phyloP scores from a whole-genome alignment of 202 grass and related monocot genomes.

The Eragrostis tef region DNA sequence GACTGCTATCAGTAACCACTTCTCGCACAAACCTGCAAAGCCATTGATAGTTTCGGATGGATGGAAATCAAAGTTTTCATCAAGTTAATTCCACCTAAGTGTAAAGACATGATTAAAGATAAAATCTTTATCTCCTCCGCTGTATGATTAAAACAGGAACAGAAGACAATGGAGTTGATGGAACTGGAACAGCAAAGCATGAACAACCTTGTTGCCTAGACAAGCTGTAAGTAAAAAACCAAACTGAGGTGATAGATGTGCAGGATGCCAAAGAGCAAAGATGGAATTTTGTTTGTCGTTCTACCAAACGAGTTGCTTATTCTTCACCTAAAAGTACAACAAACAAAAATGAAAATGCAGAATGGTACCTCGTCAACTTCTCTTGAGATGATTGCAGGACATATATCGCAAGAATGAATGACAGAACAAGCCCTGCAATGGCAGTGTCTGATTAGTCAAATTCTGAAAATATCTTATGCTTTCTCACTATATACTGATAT shows the following conservation, averaged over 20 bases:
- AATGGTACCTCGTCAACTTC: conserved; percentile 56
- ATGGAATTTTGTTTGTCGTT: too few relatives aligned
- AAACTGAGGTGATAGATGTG: background rate
- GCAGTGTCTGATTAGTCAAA: conserved; percentile 13
- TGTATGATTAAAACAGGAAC: background rate
- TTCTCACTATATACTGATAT: conserved; percentile 8
- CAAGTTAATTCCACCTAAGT: background rate
- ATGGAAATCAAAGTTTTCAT: background rate
- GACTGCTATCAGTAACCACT: conserved; percentile 58
- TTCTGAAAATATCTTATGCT: background rate
- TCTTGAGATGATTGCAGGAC: conserved; percentile 66
- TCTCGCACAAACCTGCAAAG: conserved; percentile 61
- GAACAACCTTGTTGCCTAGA: background rate
- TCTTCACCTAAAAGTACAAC: too few relatives aligned
- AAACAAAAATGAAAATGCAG: conserved; percentile 41
- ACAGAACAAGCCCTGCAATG: conserved; percentile 78
- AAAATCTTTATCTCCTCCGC: conserved; percentile 10
- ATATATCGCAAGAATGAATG: conserved; percentile 64
- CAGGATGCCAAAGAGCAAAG: too few relatives aligned
- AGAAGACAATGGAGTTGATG: background rate
- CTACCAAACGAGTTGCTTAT: too few relatives aligned
- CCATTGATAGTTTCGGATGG: too few relatives aligned
- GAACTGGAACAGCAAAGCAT: conserved; percentile 32
- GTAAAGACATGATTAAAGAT: background rate
- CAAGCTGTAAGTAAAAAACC: background rate